Evolutionary conservation across 805 yeast genomes (phyloP), one percentile per base, ranked within the genome.

Genomic region (Schizosaccharomyces octosporus): DNA sequence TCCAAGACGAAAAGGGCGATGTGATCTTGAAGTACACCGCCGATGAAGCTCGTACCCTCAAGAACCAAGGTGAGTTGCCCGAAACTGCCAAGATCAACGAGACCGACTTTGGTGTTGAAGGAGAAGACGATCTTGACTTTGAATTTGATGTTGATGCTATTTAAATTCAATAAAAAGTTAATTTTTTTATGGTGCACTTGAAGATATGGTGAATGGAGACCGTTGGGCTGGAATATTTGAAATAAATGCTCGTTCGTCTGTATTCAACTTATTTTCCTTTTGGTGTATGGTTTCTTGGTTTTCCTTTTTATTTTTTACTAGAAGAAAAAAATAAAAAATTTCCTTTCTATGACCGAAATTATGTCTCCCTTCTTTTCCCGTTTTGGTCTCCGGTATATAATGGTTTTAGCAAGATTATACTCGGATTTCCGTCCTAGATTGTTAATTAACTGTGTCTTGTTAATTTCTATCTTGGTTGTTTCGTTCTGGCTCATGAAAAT

Each of bases 141-240:
- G 97, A 90, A 77, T 93, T 93, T 74, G 97, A 96, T 73, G 89
- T 93, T 70, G 97, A 90, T 74, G 97, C 93, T 75, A 89, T 90
- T 72, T 90, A 80, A 63, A 51, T 19, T 45, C 27, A 19, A 9
- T 45, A 17, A 36, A 36, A 36, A 36, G 11, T 2, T 31, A 3
- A 31, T 6, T 31, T 31, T 36, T 36, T 36, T 5, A 36, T 36
- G 41, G 41, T 36, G 41, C 41, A 36, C 41, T 36, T 36, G 41
- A 13, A 36, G 13, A 9, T 36, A 3, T 36, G 41, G 41, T 36
- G 41, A 36, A 36, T 11, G 13, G 15, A 36, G 11, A 17, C 5
- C 51, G 51, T 3, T 19, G 27, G 51, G 24, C 21, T 45, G 5
- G 9, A 45, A 45, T 7, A 9, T 45, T 45, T 45, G 2, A n/a